phyloP scores from a whole-genome alignment of 768 basidiomycete genomes.

The Suillus cothurnatus region DNA sequence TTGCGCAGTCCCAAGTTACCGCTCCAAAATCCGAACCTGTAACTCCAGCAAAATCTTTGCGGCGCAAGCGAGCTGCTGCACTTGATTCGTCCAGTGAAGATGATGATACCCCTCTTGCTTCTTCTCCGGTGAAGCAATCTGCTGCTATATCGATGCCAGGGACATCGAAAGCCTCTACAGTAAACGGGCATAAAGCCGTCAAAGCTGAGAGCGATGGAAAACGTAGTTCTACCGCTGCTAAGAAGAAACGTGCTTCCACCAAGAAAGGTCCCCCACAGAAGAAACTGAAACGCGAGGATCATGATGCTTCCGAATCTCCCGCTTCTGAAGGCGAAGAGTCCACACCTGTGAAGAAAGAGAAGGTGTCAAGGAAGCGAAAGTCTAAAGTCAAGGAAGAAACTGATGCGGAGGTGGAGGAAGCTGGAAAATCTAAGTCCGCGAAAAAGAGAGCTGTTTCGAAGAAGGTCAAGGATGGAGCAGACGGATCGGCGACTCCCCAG shows the following conservation, averaged over 20 bases:
- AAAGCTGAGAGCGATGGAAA: slow-evolving; percentile 43
- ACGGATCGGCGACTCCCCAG: slow-evolving; percentile 47
- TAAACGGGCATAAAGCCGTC: slow-evolving; percentile 41
- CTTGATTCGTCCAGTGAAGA: slow-evolving; percentile 64
- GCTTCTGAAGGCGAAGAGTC: slow-evolving; percentile 39
- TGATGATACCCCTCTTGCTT: slow-evolving; percentile 64
- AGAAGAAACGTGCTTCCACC: slow-evolving; percentile 46
- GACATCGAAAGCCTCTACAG: slow-evolving; percentile 38
- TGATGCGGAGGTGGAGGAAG: slow-evolving; percentile 50
- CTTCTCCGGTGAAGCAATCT: slow-evolving; percentile 65
- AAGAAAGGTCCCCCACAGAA: slow-evolving; percentile 62
- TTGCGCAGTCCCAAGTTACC: slow-evolving; percentile 55
- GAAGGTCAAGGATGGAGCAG: slow-evolving; percentile 57
- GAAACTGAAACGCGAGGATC: slow-evolving; percentile 58
- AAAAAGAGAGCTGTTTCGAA: slow-evolving; percentile 51
- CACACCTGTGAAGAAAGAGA: slow-evolving; percentile 25
- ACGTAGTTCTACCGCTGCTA: slow-evolving; percentile 44
- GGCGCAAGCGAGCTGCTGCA: slow-evolving; percentile 57
- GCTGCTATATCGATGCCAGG: slow-evolving; percentile 45
- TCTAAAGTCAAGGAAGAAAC: slow-evolving; percentile 48
- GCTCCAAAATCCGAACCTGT: slow-evolving; percentile 38
- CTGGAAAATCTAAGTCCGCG: slow-evolving; percentile 48
- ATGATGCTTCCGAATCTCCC: slow-evolving; percentile 19
- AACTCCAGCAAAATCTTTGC: slow-evolving; percentile 30
- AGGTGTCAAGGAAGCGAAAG: slow-evolving; percentile 43